Base-by-base conservation (phyloP, 2,329 filamentous ascomycete genomes). In the Onygenales sp. region DNA sequence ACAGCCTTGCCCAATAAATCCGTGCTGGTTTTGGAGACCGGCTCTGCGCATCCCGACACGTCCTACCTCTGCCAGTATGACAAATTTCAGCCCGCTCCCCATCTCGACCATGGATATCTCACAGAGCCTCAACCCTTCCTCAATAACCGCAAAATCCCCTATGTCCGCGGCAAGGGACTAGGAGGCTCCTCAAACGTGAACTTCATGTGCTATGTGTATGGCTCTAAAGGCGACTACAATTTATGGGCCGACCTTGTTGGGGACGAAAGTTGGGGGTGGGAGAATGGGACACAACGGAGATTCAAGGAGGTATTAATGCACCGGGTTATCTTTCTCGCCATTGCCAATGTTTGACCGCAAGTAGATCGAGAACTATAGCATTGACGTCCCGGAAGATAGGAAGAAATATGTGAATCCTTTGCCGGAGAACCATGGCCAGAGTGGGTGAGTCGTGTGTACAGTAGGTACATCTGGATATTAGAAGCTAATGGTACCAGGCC, bases 201-300 rank as follows among this genome's bases (percentile, higher is more conserved):
- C 49, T 69, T 65, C 51, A 64, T 69, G 64, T 60, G 75, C 35
- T 84, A 72, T 63, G 75, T 73, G 2, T 61, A 65, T 1, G 63
- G 63, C 7, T 62, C 61, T 3, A 49, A 47, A 8, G 55, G 64
- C 33, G 68, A 69, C 49, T 64, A 65, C 44, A 59, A 70, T 42
- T 59, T 64, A 42, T 70, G 68, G 69, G 67, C 63, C 2, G 57
- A 63, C 27, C 45, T 68, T 2, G 59, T 53, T 13, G 62, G 60
- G 6, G 65, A 66, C 39, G 52, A 60, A 11, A 59, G 60, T 2
- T 70, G 68, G 68, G 39, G 10, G 13, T 53, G 51, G 51, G 43
- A 51, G n/a, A 21, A 51, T 32, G 14, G 38, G 10, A 36, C 49
- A 14, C 27, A 42, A 31, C 42, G 49, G 41, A 51, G 49, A 21